Evolutionary conservation across 75 land plant genomes (phyloP).

Genomic region (Picea sitchensis): DNA sequence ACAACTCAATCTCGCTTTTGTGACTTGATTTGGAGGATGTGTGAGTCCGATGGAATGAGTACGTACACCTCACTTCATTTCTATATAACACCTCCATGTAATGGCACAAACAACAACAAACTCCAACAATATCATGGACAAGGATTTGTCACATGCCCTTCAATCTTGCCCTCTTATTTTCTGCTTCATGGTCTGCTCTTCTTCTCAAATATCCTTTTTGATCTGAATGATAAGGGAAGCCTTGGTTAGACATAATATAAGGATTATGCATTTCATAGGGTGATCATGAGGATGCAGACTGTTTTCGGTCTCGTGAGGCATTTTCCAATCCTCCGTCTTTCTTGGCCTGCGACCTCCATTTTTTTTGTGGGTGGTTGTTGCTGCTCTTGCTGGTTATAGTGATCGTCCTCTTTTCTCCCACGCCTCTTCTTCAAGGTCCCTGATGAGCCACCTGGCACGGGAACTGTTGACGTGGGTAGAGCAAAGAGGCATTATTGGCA

Average conservation of each 20-base stretch:
- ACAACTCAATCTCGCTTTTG: too few relatives aligned
- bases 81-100: too few relatives aligned
- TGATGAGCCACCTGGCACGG: too few relatives aligned
- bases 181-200: too few relatives aligned
- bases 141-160: too few relatives aligned
- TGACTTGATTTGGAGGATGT: too few relatives aligned
- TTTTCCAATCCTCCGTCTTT: neutral
- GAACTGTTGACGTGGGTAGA: neutral
- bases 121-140: too few relatives aligned
- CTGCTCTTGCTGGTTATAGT: neutral
- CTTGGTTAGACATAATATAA: neutral
- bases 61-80: too few relatives aligned
- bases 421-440: neutral
- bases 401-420: constrained; percentile 3
- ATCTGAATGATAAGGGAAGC: neutral
- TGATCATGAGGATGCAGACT: neutral
- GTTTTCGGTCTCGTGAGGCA: neutral
- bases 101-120: too few relatives aligned
- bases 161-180: too few relatives aligned
- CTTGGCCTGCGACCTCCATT: neutral
- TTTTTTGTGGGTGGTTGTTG: neutral
- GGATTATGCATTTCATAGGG: neutral
- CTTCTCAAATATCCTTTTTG: too few relatives aligned
- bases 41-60: too few relatives aligned
- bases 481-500: neutral